Base-by-base conservation (phyloP, 345 rosid genomes). In the Laguncularia racemosa region DNA sequence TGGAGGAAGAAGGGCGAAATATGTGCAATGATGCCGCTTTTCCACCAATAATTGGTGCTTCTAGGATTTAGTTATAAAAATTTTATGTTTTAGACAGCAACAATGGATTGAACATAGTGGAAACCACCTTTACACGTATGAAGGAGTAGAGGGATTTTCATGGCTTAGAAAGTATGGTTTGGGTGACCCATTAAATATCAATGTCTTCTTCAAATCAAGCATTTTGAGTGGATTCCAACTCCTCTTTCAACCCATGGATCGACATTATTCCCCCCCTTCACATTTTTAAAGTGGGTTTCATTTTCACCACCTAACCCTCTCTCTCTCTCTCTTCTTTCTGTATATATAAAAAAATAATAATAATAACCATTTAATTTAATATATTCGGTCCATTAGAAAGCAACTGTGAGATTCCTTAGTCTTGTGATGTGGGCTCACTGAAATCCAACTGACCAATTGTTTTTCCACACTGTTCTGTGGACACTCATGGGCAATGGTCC, bases 161-260 rank as follows among this genome's bases (percentile, higher is more conserved):
- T 76, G 73, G 66, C 63, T 71, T 67, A 77, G 71, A 77, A 16
- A 48, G 63, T 40, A 33, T 23, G 52, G 51, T 17, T 38, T 17
- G 14, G 33, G 45, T 40, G 23, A 19, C 21, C 47, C 56, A 60
- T 60, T 57, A 44, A 71, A 76, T 48, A 71, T 65, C 70, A 60
- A 69, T 67, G 74, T 69, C 73, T 71, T 76, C 77, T 70, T 76
- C 73, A 73, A 73, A 76, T 75, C 74, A 73, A 69, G 75, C 81
- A 75, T 76, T 76, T 72, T 46, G 73, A 80, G 91, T 90, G 97
- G 96, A 81, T 74, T 83, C 97, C 93, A 85, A 87, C 97, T 87
- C 96, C 81, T 75, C 86, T 71, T 83, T 82, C 40, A 33, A 81
- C 82, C 84, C 86, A 74, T 59, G 70, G 78, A 70, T 71, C 57